These are phyloP conservation scores for Mrakia blollopis DNA, from an alignment of 768 basidiomycete genomes.

Conservation along the genomic window DNA sequence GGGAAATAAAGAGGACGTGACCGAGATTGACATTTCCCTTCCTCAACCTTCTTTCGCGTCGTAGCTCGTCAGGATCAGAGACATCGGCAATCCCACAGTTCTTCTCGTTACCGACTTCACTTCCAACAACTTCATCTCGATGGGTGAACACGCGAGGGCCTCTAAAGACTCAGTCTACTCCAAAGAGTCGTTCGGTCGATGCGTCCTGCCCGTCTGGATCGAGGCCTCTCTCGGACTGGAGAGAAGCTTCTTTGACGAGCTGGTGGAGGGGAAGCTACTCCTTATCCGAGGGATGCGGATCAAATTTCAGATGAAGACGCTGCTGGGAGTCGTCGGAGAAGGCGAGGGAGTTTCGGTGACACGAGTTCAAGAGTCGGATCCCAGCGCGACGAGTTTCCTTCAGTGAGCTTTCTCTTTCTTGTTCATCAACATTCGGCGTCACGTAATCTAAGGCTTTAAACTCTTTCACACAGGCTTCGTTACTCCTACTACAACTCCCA, in stretches of 20 bases:
- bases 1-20: neutral
- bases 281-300: neutral
- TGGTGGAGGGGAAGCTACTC: neutral
- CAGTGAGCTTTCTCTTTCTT: neutral
- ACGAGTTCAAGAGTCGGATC: neutral
- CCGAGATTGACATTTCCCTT: no score
- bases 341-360: neutral
- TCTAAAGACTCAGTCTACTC: neutral
- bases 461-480: neutral
- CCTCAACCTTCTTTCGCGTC: neutral
- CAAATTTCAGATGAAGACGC: neutral
- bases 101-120: neutral
- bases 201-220: constrained; percentile 7
- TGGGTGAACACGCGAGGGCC: neutral
- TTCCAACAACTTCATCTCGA: neutral
- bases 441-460: no score
- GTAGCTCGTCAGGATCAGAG: neutral
- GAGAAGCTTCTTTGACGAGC: neutral
- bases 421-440: no score
- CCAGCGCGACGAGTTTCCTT: neutral
- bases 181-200: neutral
- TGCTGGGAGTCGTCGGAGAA: neutral
- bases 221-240: neutral
- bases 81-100: no score
- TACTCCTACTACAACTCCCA: neutral